Evolutionary conservation across 805 yeast species (phyloP).

Genomic region (Wickerhamiella musiphila): DNA sequence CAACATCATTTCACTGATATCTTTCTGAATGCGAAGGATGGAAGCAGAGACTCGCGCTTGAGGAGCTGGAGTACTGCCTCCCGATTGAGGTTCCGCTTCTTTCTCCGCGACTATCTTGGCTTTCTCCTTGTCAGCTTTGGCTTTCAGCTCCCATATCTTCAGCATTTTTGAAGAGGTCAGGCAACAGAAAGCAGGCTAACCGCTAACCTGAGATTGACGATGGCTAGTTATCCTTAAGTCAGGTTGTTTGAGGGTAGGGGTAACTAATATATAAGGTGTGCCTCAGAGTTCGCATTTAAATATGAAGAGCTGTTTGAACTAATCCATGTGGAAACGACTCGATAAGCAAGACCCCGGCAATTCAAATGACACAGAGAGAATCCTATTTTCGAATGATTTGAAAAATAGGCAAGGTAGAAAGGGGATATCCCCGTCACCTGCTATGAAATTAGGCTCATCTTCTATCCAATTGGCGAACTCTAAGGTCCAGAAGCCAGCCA

Average conservation of each 20-base stretch:
- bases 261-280: too few relatives aligned
- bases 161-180: constrained; percentile 27
- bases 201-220: too few relatives aligned
- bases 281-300: too few relatives aligned
- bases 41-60: too few relatives aligned
- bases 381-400: background rate
- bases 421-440: background rate
- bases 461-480: background rate
- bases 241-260: too few relatives aligned
- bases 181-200: too few relatives aligned
- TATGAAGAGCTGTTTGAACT: too few relatives aligned
- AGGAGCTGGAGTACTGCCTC: too few relatives aligned
- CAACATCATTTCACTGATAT: constrained; percentile 49
- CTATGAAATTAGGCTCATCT: background rate
- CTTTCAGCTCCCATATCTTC: constrained; percentile 42
- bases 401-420: background rate
- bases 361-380: background rate
- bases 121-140: constrained; percentile 33
- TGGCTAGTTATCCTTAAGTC: too few relatives aligned
- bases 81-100: too few relatives aligned
- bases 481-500: background rate
- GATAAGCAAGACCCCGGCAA: background rate
- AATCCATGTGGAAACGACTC: constrained; percentile 2
- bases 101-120: too few relatives aligned
- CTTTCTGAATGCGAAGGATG: constrained; percentile 57